These are phyloP conservation scores for Candida sp. DNA, from an alignment of 1,139 yeast genomes.

Conservation along the genomic window DNA sequence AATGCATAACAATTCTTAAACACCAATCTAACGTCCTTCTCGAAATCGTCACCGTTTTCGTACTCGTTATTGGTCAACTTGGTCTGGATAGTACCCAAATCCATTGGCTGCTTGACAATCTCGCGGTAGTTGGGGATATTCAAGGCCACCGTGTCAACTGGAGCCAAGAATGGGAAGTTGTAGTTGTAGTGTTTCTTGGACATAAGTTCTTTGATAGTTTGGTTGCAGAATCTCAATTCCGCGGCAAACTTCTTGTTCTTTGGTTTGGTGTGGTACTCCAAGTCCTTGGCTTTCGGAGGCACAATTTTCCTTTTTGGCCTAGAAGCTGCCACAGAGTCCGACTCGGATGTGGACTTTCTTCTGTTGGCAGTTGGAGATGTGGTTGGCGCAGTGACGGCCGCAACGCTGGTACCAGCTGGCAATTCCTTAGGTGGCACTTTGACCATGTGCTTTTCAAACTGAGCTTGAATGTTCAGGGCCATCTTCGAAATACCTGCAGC, in stretches of 20 bases:
- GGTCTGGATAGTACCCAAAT: slow-evolving; percentile 80
- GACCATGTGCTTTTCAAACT: slow-evolving; percentile 91
- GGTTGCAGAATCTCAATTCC: slow-evolving; percentile 86
- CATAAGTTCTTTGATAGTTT: slow-evolving; percentile 78
- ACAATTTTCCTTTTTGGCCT: slow-evolving; percentile 96
- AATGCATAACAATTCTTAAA: slow-evolving; percentile 89
- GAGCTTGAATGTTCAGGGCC: slow-evolving; percentile 90
- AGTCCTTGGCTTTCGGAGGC: slow-evolving; percentile 95
- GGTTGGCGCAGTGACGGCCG: slow-evolving; percentile 42
- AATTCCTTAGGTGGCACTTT: slow-evolving; percentile 87
- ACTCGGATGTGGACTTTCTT: slow-evolving; percentile 44
- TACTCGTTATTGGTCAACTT: slow-evolving; percentile 87
- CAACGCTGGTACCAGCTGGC: slow-evolving; percentile 54
- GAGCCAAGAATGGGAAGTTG: slow-evolving; percentile 89
- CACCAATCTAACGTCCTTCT: slow-evolving; percentile 78
- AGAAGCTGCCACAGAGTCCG: slow-evolving; percentile 48
- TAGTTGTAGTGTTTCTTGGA: slow-evolving; percentile 85
- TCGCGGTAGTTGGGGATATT: slow-evolving; percentile 91
- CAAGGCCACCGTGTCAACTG: slow-evolving; percentile 95
- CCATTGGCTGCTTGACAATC: slow-evolving; percentile 93
- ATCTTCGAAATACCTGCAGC: slow-evolving; percentile 84
- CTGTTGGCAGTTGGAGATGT: slow-evolving; percentile 39
- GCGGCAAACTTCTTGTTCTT: slow-evolving; percentile 91
- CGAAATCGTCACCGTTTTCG: slow-evolving; percentile 89
- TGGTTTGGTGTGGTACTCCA: slow-evolving; percentile 90